Evolutionary conservation across 2,329 filamentous ascomycete genomes (phyloP).

Genomic region (Albifimbria verrucaria): DNA sequence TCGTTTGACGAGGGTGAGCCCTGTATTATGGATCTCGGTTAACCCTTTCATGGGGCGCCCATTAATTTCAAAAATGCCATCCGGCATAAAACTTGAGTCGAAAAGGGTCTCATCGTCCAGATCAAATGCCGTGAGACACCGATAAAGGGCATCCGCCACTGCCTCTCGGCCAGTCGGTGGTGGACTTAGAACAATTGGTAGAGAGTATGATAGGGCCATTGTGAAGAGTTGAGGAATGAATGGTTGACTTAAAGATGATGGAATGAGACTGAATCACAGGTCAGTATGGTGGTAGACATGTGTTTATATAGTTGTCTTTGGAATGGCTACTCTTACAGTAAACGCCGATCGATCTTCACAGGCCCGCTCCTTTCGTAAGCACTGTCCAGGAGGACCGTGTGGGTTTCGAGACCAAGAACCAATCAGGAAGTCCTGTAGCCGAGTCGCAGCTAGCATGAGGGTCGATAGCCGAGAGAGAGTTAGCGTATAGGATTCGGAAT

Average conservation of each 20-base stretch:
- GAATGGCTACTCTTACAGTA: too few relatives aligned
- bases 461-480: conserved; percentile 8
- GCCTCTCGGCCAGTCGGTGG: not conserved
- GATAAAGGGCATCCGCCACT: not conserved
- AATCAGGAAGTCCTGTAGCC: conserved; percentile 22
- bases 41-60: not conserved
- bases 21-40: not conserved
- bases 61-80: not conserved
- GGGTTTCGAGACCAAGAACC: conserved; percentile 11
- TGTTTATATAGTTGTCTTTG: not conserved
- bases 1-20: not conserved
- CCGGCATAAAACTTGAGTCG: not conserved
- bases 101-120: not conserved
- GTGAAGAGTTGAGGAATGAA: too few relatives aligned
- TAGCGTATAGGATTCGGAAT: conserved; percentile 8
- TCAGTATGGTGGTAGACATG: not conserved
- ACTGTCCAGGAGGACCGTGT: too few relatives aligned
- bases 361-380: not conserved
- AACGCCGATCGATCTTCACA: too few relatives aligned
- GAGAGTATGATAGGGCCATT: not conserved
- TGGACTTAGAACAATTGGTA: not conserved
- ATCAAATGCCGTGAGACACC: not conserved
- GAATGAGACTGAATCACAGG: too few relatives aligned
- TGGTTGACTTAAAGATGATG: too few relatives aligned
- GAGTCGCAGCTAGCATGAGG: conserved; percentile 21